Base-by-base conservation (phyloP, 2,329 filamentous ascomycete genomes). In the Tolypocladium nubicola region DNA sequence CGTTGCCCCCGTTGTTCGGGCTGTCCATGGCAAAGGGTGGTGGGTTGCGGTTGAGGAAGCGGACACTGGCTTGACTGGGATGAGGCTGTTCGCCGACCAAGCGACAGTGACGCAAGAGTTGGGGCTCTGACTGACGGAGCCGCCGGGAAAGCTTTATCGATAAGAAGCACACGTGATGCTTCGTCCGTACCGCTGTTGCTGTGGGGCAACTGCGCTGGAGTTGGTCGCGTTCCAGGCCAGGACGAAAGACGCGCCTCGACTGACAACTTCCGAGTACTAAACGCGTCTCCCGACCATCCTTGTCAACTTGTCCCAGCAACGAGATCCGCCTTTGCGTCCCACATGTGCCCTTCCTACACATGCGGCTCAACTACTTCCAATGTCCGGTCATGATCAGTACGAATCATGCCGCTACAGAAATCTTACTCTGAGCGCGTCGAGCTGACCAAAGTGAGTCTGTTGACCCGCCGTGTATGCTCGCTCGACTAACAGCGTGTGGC, bases 331-430 rank as follows among this genome's bases (percentile, higher is more conserved):
- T 50, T 38, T 35, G 26, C 16, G 26, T 37, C 19, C 47, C 47
- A 37, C 30, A 37, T 52, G 16, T 21, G 47, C 30, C 35, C 47
- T 19, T 50, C 47, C 30, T 52, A 14, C 43, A 55, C 61, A 59
- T 54, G 52, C 52, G 43, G 38, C 52, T 58, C 55, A 56, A 61
- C 52, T 47, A 60, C 58, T 57, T 59, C 52, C 59, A 56, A 65
- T 62, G 56, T 58, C 40, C 57, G 58, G 59, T 57, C 49, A 59
- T 55, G 61, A 57, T 53, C 54, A 52, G 45, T 54, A 53, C 45
- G 45, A 58, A 64, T 60, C 59, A 73, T 73, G 71, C 68, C 72
- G 66, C 67, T 76, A 49, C 68, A 74, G 64, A 75, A 75, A 62
- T 74, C 71, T n/a, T 72, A 71, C 60, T 75, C 74, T 59, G 72